These are phyloP conservation scores for Rhododendron vialii DNA, from an alignment of 148 eudicot genomes.

Conservation along the genomic window DNA sequence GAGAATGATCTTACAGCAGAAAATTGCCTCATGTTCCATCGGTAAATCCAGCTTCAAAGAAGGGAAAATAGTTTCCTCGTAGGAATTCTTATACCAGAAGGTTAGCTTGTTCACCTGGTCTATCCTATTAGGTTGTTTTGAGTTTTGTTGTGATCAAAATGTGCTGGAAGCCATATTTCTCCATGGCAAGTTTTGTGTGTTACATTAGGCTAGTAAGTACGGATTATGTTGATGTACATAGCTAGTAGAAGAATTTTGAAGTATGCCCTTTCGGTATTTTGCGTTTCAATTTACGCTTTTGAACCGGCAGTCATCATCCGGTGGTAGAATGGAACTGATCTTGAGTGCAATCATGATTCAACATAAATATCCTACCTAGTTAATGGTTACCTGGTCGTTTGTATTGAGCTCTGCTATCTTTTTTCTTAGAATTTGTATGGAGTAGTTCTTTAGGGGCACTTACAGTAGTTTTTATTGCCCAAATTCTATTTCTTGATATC, in stretches of 20 bases:
- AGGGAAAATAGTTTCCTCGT: not conserved
- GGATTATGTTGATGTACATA: not conserved
- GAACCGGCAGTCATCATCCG: not conserved
- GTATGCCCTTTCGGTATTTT: not conserved
- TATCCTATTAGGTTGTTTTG: not conserved
- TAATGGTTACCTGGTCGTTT: too few relatives aligned
- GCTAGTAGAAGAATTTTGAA: not conserved
- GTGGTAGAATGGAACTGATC: not conserved
- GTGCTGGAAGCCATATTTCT: not conserved
- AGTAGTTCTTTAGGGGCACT: too few relatives aligned
- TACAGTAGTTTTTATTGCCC: too few relatives aligned
- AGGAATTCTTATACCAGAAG: not conserved
- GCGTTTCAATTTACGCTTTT: not conserved
- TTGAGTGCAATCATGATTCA: not conserved
- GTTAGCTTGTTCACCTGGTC: not conserved
- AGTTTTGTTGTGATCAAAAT: too few relatives aligned
- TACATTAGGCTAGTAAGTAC: not conserved
- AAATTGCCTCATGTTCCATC: not conserved
- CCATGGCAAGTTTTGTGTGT: not conserved
- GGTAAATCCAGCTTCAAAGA: not conserved
- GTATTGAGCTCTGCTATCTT: too few relatives aligned
- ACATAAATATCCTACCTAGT: not conserved
- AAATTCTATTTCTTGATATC: too few relatives aligned
- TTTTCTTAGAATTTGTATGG: too few relatives aligned
- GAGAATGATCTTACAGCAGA: not conserved